Percentiles rank a stretch among this genome's conserved stretches.
These are phyloP conservation scores for Kockiozyma suomiensis DNA, from an alignment of 805 yeast genomes.

Conservation along the genomic window DNA sequence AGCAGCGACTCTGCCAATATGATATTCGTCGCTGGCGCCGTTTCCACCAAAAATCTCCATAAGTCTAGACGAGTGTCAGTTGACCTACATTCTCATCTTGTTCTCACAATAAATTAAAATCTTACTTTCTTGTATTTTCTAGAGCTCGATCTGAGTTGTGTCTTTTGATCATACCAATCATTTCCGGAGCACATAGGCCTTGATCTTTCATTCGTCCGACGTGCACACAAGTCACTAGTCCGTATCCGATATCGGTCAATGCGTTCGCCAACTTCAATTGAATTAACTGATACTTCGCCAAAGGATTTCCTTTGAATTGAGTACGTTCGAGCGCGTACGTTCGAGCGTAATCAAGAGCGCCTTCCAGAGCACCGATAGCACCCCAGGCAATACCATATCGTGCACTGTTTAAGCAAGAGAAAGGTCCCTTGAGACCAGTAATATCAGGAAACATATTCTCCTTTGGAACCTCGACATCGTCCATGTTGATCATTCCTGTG, in stretches of 20 bases:
- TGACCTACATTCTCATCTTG: too few relatives aligned
- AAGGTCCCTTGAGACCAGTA: slow-evolving; percentile 50
- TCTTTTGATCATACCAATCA: slow-evolving; percentile 49
- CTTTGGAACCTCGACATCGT: slow-evolving; percentile 49
- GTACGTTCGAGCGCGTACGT: slow-evolving; percentile 46
- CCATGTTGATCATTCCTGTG: slow-evolving; percentile 50
- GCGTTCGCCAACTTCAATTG: slow-evolving; percentile 51
- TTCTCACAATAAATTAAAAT: too few relatives aligned
- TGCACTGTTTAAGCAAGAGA: slow-evolving; percentile 49
- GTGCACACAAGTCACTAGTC: slow-evolving; percentile 46
- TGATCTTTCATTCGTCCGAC: slow-evolving; percentile 48
- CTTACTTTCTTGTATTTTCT: slow-evolving; percentile 41
- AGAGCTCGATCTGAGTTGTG: slow-evolving; percentile 50
- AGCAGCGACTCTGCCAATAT: slow-evolving; percentile 48
- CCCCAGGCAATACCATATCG: slow-evolving; percentile 52
- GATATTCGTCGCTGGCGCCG: slow-evolving; percentile 50
- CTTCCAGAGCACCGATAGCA: slow-evolving; percentile 50
- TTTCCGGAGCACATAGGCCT: slow-evolving; percentile 46
- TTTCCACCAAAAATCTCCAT: slow-evolving; percentile 53
- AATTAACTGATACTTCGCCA: slow-evolving; percentile 47
- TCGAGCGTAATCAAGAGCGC: slow-evolving; percentile 44
- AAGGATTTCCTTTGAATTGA: slow-evolving; percentile 46
- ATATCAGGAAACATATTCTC: slow-evolving; percentile 47
- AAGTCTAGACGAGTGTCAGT: slow-evolving; percentile 31
- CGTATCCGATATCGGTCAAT: slow-evolving; percentile 47